Conservation (phyloP, 805 yeast species). For the Cyberlindnera xylosilytica region DNA sequence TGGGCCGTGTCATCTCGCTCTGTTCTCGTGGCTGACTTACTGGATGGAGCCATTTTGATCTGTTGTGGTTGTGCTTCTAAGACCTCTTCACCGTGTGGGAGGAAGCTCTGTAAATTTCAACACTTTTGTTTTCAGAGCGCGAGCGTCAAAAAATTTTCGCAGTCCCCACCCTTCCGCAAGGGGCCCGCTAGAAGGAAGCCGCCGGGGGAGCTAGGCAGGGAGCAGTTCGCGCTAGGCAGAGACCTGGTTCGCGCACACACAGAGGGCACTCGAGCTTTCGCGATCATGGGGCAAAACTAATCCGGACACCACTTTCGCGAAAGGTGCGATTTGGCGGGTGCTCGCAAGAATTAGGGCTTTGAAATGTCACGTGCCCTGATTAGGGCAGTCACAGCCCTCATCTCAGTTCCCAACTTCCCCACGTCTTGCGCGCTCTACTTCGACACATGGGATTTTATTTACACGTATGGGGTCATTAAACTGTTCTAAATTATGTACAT, state of each 20-base stretch:
- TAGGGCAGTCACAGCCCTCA: constrained; percentile 4
- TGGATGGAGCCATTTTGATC: constrained; percentile 45
- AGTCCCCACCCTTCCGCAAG: constrained; percentile 7
- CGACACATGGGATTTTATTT: constrained; percentile 1
- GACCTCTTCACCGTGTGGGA: constrained; percentile 8
- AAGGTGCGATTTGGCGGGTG: neutral
- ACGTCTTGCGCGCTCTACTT: neutral
- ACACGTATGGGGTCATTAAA: constrained; percentile 11
- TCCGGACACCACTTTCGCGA: constrained; percentile 16
- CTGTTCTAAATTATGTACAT: constrained; percentile 9
- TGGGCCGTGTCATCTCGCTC: neutral
- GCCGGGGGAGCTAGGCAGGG: constrained; percentile 4
- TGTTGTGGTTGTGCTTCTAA: constrained; percentile 12
- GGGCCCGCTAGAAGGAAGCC: neutral
- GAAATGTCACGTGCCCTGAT: constrained; percentile 12
- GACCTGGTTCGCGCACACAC: constrained; percentile 12
- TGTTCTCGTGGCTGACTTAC: constrained; percentile 30
- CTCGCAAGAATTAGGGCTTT: neutral
- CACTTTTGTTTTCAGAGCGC: constrained; percentile 15
- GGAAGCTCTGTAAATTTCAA: constrained; percentile 16
- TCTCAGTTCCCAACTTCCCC: neutral
- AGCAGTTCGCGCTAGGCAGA: constrained; percentile 3
- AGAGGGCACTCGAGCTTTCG: neutral
- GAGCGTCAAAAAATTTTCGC: constrained; percentile 16
- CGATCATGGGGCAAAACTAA: neutral